Evolutionary conservation across 805 yeast genomes (phyloP).

Genomic region (Debaryomyces castellii): DNA sequence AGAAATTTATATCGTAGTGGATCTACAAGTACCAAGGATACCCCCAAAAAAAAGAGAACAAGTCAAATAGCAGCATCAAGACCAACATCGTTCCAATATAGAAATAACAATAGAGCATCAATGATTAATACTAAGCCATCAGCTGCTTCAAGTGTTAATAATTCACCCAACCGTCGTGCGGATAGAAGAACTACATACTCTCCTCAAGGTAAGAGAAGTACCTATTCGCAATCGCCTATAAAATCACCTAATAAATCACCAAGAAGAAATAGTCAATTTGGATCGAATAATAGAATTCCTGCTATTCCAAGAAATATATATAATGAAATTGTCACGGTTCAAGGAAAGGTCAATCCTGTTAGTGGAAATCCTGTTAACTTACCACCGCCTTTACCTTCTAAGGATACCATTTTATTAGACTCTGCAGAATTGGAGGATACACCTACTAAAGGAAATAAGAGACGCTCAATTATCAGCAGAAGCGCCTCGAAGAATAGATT

Average conservation of each 20-base stretch:
- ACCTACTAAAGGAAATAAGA: conserved; percentile 20
- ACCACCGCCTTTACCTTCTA: conserved; percentile 45
- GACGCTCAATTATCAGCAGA: conserved; percentile 26
- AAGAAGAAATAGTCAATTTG: conserved; percentile 4
- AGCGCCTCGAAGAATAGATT: conserved; percentile 29
- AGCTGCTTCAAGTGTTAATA: conserved; percentile 32
- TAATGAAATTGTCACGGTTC: conserved; percentile 41
- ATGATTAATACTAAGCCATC: conserved; percentile 21
- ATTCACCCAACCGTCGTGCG: conserved; percentile 29
- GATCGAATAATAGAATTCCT: conserved; percentile 16
- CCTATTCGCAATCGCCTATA: conserved; percentile 16
- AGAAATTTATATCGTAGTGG: conserved; percentile 11
- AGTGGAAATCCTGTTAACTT: conserved; percentile 20
- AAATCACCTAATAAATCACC: conserved; percentile 23
- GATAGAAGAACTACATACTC: conserved; percentile 17
- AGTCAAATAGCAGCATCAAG: conserved; percentile 38
- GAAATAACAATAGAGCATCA: conserved; percentile 26
- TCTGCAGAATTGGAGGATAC: conserved; percentile 25
- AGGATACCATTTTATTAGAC: conserved; percentile 29
- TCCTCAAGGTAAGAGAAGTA: neutral
- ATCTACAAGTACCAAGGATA: conserved; percentile 17
- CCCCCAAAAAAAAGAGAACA: conserved; percentile 26
- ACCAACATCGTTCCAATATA: conserved; percentile 44
- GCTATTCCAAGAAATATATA: conserved; percentile 44
- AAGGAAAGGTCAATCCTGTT: conserved; percentile 15